Conservation (phyloP, 306 rosid genomes). For the Acmispon strigosus region DNA sequence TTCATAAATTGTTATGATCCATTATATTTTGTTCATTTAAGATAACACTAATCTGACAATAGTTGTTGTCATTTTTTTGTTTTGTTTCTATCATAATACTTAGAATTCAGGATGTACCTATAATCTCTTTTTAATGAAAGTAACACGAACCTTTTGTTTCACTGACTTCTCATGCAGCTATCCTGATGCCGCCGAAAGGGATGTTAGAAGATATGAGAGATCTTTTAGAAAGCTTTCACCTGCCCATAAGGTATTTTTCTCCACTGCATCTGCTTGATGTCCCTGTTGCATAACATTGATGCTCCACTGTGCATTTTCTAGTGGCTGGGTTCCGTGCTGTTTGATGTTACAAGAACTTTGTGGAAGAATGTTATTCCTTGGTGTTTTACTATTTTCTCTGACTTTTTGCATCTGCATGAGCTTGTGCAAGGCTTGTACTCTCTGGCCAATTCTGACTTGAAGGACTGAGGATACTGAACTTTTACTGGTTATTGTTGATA, state of each 20-base stretch:
- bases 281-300: not conserved
- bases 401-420: not conserved
- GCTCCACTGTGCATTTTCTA: not conserved
- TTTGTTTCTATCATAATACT: not conserved
- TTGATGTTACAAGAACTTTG: not conserved
- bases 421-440: not conserved
- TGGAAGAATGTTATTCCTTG: not conserved
- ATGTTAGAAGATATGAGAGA: constrained; percentile 79
- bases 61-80: not conserved
- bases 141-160: not conserved
- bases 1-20: not conserved
- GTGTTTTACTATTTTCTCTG: not conserved
- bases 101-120: not conserved
- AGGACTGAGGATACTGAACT: constrained; percentile 1
- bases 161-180: constrained; percentile 45
- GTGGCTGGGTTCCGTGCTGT: not conserved
- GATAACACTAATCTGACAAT: not conserved
- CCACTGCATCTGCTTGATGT: not conserved
- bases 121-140: not conserved
- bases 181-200: constrained; percentile 90
- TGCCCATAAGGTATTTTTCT: constrained; percentile 68
- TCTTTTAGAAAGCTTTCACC: constrained; percentile 71
- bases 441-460: not conserved
- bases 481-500: not conserved
- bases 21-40: not conserved